phyloP scores from a whole-genome alignment of 148 eudicot genomes.

The Diospyros kaki region DNA sequence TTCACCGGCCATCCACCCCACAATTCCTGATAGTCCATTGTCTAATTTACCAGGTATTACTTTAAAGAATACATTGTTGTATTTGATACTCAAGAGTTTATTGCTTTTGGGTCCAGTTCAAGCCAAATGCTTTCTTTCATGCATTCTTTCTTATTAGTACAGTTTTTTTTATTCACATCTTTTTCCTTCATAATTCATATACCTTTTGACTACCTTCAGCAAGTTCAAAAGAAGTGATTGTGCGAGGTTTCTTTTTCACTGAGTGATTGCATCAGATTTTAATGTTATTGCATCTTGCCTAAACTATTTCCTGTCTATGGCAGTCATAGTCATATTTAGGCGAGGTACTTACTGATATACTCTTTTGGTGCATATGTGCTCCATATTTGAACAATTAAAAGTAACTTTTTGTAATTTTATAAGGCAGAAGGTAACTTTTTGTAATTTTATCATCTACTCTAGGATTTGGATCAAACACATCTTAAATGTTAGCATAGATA shows the following conservation, averaged over 20 bases:
- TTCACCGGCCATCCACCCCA: conserved; percentile 21
- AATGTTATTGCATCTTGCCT: not conserved
- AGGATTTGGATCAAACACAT: too few relatives aligned
- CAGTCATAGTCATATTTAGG: not conserved
- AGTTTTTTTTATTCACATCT: not conserved
- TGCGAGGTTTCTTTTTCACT: not conserved
- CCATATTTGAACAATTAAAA: not conserved
- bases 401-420: too few relatives aligned
- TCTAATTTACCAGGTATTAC: conserved; percentile 28
- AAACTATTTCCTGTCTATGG: not conserved
- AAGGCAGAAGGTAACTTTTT: too few relatives aligned
- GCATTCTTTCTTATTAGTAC: too few relatives aligned
- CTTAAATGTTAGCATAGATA: too few relatives aligned
- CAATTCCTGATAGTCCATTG: conserved; percentile 23
- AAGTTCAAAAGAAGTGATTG: not conserved
- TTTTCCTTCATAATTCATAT: not conserved
- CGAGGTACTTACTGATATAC: not conserved
- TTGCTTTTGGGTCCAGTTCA: not conserved
- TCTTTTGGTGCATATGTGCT: too few relatives aligned
- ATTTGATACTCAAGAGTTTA: not conserved
- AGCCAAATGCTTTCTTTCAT: too few relatives aligned
- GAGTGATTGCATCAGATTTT: too few relatives aligned
- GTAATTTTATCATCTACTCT: too few relatives aligned
- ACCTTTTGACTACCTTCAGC: not conserved
- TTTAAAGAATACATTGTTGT: not conserved